Percentiles rank a stretch among this genome's conserved stretches.
phyloP scores from a whole-genome alignment of 202 grass and related monocot species.

The Hordeum pubiflorum region DNA sequence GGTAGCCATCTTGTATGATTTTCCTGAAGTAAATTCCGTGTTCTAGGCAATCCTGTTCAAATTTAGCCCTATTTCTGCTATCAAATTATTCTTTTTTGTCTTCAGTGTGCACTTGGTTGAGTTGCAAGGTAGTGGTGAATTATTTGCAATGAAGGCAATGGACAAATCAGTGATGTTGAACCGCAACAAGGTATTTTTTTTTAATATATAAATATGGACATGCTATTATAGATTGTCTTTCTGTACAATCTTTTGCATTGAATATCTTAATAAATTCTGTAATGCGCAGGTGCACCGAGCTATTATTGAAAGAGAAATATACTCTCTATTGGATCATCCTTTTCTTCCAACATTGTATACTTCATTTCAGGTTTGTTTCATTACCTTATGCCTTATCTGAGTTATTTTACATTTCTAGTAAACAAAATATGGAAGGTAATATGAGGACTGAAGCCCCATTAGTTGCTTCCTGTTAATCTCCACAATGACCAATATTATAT shows the following conservation, averaged over 20 bases:
- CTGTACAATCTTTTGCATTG: background rate
- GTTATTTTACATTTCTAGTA: constrained; percentile 17
- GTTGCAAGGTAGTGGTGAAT: constrained; percentile 80
- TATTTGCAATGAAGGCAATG: constrained; percentile 99
- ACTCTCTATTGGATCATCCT: constrained; percentile 87
- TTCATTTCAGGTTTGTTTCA: constrained; percentile 78
- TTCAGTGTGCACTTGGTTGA: constrained; percentile 94
- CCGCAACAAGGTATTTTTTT: constrained; percentile 82
- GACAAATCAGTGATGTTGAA: constrained; percentile 94
- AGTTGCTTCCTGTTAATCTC: background rate
- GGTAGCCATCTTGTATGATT: background rate
- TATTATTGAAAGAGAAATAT: constrained; percentile 94
- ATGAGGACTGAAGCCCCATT: background rate
- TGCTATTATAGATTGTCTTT: constrained; percentile 3
- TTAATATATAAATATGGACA: background rate
- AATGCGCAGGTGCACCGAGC: constrained; percentile 78
- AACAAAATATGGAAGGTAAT: background rate
- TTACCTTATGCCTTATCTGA: constrained; percentile 7
- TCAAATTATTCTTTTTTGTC: constrained; percentile 14
- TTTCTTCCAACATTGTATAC: constrained; percentile 93
- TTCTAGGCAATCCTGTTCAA: background rate
- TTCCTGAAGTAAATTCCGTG: background rate
- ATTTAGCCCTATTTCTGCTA: background rate
- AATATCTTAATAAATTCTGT: constrained; percentile 3
- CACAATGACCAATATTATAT: background rate